A percentile compares a stretch with the other conserved stretches of the same genome.
Evolutionary conservation across 2,329 filamentous ascomycete species (phyloP).

Genomic region (Diaporthe sp.): DNA sequence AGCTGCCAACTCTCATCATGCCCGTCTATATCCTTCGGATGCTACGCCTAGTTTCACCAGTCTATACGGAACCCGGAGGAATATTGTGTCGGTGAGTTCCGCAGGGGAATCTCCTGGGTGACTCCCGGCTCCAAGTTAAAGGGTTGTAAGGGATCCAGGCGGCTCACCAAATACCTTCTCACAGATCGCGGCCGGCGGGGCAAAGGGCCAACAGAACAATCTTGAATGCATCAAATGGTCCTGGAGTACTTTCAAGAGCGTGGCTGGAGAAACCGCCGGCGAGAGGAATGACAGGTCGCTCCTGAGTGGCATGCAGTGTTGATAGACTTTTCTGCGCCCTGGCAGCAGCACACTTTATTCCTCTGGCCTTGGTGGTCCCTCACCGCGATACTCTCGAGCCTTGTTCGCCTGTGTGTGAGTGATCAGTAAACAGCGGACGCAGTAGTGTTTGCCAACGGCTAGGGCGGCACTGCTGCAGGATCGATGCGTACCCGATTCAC

Average conservation of each 20-base stretch:
- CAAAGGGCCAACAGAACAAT: background rate
- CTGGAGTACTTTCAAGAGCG: background rate
- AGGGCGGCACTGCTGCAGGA: background rate
- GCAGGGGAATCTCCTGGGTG: background rate
- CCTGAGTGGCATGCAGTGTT: background rate
- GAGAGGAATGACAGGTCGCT: background rate
- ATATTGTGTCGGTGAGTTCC: background rate
- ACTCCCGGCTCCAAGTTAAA: background rate
- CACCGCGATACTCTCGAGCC: conserved; percentile 25
- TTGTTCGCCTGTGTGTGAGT: conserved; percentile 16
- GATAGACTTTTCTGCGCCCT: background rate
- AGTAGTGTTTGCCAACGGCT: background rate
- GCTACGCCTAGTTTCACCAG: too few species aligned
- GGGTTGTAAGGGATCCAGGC: background rate
- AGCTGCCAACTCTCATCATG: background rate
- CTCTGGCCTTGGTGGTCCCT: background rate
- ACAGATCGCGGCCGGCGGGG: background rate
- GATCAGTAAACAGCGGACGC: background rate
- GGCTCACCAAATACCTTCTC: too few species aligned
- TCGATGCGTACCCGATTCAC: conserved; percentile 31
- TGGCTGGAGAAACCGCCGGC: background rate
- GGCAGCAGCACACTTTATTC: background rate
- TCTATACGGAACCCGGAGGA: background rate
- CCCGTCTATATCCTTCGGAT: background rate
- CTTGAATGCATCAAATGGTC: background rate